Evolutionary conservation across 2,329 filamentous ascomycete species (phyloP), one percentile per base, ranked within the genome.

Genomic region (Fusarium clavum): DNA sequence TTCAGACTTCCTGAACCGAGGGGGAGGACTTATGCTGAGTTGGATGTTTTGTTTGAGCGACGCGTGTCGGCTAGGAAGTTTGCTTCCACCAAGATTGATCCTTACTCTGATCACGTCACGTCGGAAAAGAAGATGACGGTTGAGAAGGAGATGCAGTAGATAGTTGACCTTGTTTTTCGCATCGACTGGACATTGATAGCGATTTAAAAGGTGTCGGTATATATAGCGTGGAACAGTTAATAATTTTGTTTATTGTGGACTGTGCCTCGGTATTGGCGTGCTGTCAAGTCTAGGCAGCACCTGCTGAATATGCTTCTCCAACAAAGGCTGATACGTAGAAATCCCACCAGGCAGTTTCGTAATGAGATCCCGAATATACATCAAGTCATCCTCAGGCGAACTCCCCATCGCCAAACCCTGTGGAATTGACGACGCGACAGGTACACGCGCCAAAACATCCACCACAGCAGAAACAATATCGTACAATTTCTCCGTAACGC

Each of bases 1-100:
- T 80, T 80, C 71, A 83, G 83, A 52, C 77, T 87, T 4, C 86
- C 86, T 5, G 87, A 89, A 72, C 86, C 87, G 0, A 85, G 83
- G 57, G 85, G 81, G 10, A 77, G 82, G 8, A 82, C 81, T 1
- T 84, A 83, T 64, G 83, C 81, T 5, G 82, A 84, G 69, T 65
- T 84, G 40, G 82, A 84, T 56, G 45, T 83, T 45, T 75, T 84
- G 5, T 83, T 83, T 46, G 79, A 82, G 69, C 75, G 78, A 58
- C 69, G 72, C 5, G 75, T 83, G 2, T 60, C 80, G 1, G 81
- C 82, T 4, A 79, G 82, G 65, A 80, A 79, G 60, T 83, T 83
- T 68, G 77, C 81, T 16, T 72, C 73, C 60, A 81, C 80, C 1
- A 73, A 77, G 18, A 77, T 82, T 46, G 79, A 82, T 46, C 79